Evolutionary conservation across 1,284 basidiomycete genomes (phyloP).

Genomic region (Tylopilus orsonianus): DNA sequence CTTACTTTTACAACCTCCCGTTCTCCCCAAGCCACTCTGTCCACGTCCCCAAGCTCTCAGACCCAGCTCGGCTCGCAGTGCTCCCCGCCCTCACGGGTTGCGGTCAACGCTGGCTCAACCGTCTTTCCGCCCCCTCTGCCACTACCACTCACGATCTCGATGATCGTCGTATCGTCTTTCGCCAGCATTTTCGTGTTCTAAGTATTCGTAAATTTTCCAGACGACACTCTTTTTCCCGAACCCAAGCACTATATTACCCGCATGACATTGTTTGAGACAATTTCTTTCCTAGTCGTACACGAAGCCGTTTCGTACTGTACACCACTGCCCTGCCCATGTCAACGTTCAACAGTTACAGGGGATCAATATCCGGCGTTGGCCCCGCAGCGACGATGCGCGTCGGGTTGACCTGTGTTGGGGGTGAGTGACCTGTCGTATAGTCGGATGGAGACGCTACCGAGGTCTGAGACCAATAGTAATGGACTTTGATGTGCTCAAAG

Average conservation of each 20-base stretch:
- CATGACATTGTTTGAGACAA: slow-evolving; percentile 5
- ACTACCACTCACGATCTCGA: slow-evolving; percentile 22
- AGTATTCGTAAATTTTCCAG: neutral
- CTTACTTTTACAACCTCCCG: slow-evolving; percentile 1
- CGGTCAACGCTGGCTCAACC: slow-evolving; percentile 4
- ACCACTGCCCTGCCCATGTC: neutral
- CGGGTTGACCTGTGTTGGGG: slow-evolving; percentile 61
- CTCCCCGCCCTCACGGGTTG: slow-evolving; percentile 9
- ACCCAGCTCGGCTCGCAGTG: slow-evolving; percentile 29
- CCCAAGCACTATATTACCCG: neutral
- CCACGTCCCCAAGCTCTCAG: slow-evolving; percentile 12
- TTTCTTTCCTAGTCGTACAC: slow-evolving; percentile 8
- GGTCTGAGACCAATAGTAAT: slow-evolving; percentile 78
- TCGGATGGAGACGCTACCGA: slow-evolving; percentile 37
- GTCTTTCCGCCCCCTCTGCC: neutral
- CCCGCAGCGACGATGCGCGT: slow-evolving; percentile 74
- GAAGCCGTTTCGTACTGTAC: neutral
- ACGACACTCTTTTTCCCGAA: neutral
- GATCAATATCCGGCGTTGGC: slow-evolving; percentile 69
- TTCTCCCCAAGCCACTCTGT: neutral
- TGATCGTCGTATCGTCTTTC: slow-evolving; percentile 21
- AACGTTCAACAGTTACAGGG: slow-evolving; percentile 41
- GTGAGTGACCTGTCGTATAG: slow-evolving; percentile 8
- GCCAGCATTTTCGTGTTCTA: slow-evolving; percentile 24
- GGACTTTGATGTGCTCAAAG: slow-evolving; percentile 86